A percentile compares a stretch with the other conserved stretches of the same genome.
Evolutionary conservation across 78 protist genomes (phyloP).

Genomic region (Creolimax fragrantissima): DNA sequence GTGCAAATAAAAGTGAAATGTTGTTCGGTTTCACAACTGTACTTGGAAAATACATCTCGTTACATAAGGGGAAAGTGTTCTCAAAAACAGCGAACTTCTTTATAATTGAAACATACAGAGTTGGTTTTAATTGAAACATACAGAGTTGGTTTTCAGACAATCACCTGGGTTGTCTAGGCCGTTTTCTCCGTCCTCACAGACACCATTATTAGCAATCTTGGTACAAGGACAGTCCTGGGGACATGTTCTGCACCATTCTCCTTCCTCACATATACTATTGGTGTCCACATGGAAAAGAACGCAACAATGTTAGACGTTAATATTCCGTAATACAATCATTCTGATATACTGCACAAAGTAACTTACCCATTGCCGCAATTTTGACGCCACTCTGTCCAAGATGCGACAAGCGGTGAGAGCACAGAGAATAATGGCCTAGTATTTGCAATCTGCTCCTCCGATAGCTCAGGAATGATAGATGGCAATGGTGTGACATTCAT

Average conservation of each 20-base stretch:
- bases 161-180: background rate
- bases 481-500: background rate
- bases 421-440: background rate
- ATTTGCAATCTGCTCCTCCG: background rate
- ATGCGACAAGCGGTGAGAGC: background rate
- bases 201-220: background rate
- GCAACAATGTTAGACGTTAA: too few relatives aligned
- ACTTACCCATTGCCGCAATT: conserved; percentile 20
- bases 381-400: conserved; percentile 20
- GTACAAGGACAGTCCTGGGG: conserved; percentile 21
- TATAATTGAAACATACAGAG: too few relatives aligned
- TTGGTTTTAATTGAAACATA: too few relatives aligned
- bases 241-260: conserved; percentile 14
- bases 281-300: too few relatives aligned
- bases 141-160: background rate
- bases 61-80: too few relatives aligned
- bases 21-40: too few relatives aligned
- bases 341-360: too few relatives aligned
- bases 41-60: too few relatives aligned
- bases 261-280: conserved; percentile 9
- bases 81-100: too few relatives aligned
- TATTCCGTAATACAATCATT: too few relatives aligned
- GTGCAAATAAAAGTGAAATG: background rate
- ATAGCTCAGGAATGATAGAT: background rate
- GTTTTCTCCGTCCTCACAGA: conserved; percentile 7